A percentile compares a stretch with the other conserved stretches of the same genome.
These are phyloP conservation scores for Microstroma glucosiphilum DNA, from an alignment of 1,284 basidiomycete genomes.

Conservation along the genomic window DNA sequence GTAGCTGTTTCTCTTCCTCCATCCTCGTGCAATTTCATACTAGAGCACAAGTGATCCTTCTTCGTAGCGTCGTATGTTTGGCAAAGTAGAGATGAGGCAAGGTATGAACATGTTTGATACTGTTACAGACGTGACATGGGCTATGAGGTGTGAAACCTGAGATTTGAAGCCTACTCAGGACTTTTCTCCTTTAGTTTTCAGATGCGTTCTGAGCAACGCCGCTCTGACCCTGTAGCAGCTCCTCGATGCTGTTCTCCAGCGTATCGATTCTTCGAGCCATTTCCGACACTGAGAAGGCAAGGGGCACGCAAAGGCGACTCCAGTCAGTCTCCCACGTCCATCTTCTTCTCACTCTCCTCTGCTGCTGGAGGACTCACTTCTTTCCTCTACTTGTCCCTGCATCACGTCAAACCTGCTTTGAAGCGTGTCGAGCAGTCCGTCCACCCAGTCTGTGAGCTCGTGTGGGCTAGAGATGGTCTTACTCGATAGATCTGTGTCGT, in stretches of 20 bases:
- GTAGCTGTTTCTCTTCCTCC: too few relatives aligned
- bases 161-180: too few relatives aligned
- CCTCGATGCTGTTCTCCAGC: constrained; percentile 43
- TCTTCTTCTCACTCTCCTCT: neutral
- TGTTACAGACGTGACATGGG: too few relatives aligned
- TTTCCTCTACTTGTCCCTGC: constrained; percentile 33
- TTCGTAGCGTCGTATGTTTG: too few relatives aligned
- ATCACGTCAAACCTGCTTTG: constrained; percentile 41
- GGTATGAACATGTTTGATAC: too few relatives aligned
- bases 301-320: neutral
- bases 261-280: constrained; percentile 47
- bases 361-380: constrained; percentile 29
- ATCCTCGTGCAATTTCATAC: too few relatives aligned
- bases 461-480: constrained; percentile 33
- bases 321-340: neutral
- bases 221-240: neutral
- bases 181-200: too few relatives aligned
- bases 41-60: too few relatives aligned
- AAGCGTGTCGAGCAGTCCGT: constrained; percentile 36
- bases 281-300: constrained; percentile 35
- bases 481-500: neutral
- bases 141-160: too few relatives aligned
- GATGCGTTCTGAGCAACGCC: neutral
- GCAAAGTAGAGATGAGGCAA: too few relatives aligned
- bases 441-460: constrained; percentile 49